Conservation (phyloP, 2,329 filamentous ascomycete species). For the Trichophyton simii region DNA sequence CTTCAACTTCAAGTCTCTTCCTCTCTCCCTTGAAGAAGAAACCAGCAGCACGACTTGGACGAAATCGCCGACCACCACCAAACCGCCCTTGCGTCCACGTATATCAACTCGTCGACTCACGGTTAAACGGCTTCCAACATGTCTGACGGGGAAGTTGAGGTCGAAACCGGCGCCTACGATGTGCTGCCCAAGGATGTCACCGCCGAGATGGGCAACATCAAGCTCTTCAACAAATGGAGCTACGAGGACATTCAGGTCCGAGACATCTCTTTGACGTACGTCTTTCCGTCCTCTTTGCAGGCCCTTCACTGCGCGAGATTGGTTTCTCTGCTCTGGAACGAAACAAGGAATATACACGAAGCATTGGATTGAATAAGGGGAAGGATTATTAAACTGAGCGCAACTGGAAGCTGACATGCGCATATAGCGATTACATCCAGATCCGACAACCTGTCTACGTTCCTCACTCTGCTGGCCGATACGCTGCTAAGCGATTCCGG, state of each 20-base stretch:
- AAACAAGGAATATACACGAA: not conserved
- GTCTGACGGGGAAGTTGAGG: constrained; percentile 94
- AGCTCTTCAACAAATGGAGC: constrained; percentile 97
- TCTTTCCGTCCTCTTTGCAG: constrained; percentile 15
- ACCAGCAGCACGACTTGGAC: constrained; percentile 22
- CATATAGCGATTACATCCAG: constrained; percentile 90
- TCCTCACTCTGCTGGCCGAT: constrained; percentile 96
- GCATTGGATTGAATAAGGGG: not conserved
- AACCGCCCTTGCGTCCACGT: constrained; percentile 20
- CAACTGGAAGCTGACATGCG: not conserved
- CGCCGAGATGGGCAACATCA: constrained; percentile 78
- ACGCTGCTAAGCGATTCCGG: constrained; percentile 99
- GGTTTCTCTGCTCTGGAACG: not conserved
- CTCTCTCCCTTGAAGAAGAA: constrained; percentile 17
- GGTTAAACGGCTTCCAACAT: constrained; percentile 46
- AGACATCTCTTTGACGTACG: constrained; percentile 99
- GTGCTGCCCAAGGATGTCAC: constrained; percentile 88
- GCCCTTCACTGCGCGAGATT: not conserved
- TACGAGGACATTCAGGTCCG: constrained; percentile 99
- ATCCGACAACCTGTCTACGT: constrained; percentile 98
- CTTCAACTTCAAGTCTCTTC: constrained; percentile 21
- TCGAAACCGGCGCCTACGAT: constrained; percentile 54
- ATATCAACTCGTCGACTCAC: constrained; percentile 28
- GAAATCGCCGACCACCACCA: constrained; percentile 21
- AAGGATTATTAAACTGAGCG: not conserved